Evolutionary conservation across 805 yeast species (phyloP).

Genomic region (Candida ortonii): DNA sequence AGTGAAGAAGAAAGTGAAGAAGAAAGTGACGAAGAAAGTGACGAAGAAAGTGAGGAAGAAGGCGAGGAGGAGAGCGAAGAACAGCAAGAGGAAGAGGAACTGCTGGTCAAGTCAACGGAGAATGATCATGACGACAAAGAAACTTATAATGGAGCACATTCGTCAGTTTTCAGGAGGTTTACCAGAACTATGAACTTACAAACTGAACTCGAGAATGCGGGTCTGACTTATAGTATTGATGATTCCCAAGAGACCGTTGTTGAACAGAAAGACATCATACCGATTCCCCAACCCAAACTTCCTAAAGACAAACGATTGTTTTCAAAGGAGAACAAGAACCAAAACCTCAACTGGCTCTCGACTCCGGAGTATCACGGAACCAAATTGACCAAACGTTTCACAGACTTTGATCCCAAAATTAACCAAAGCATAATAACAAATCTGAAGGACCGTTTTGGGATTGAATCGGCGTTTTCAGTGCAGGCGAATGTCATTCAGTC

Average conservation of each 20-base stretch:
- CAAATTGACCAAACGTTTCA: constrained; percentile 44
- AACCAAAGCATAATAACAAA: constrained; percentile 44
- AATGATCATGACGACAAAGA: constrained; percentile 1
- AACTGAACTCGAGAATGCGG: constrained; percentile 15
- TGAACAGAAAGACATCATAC: constrained; percentile 49
- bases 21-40: constrained; percentile 17
- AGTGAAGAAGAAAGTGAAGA: constrained; percentile 10
- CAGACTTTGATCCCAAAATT: constrained; percentile 41
- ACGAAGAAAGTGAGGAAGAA: constrained; percentile 18
- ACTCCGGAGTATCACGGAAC: constrained; percentile 58
- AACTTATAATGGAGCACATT: constrained; percentile 38
- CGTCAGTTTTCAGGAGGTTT: constrained; percentile 53
- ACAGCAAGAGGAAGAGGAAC: neutral
- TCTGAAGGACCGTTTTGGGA: constrained; percentile 42
- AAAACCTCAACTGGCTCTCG: constrained; percentile 63
- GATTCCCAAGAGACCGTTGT: constrained; percentile 27
- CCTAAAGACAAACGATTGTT: constrained; percentile 49
- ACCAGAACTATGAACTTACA: constrained; percentile 37
- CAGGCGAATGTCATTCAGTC: constrained; percentile 66
- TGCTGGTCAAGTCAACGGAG: too few relatives aligned
- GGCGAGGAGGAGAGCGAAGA: constrained; percentile 1
- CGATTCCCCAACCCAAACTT: constrained; percentile 81
- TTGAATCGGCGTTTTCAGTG: constrained; percentile 67
- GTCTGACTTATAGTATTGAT: constrained; percentile 14
- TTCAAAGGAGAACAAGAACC: constrained; percentile 31